Evolutionary conservation across 1,139 yeast species (phyloP).

Genomic region (Arxiozyma slooffiae): DNA sequence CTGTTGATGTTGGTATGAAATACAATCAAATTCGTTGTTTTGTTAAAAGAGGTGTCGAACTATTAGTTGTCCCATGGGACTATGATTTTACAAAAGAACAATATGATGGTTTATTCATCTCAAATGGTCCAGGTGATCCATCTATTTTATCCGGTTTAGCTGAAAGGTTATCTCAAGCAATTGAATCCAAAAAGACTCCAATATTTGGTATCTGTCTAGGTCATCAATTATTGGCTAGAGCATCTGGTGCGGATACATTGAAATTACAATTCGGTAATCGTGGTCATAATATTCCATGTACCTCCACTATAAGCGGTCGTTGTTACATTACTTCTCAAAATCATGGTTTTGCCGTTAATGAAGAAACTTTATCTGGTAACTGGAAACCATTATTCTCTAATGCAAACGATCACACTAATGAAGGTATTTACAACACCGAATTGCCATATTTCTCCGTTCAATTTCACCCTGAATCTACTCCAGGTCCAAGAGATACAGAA

Average conservation of each 20-base stretch:
- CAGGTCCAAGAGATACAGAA: conserved; percentile 99
- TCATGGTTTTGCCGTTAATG: conserved; percentile 97
- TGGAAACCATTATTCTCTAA: conserved; percentile 95
- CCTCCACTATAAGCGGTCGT: conserved; percentile 84
- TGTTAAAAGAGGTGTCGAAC: conserved; percentile 90
- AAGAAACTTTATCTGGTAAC: conserved; percentile 56
- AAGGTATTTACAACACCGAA: conserved; percentile 87
- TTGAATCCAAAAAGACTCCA: conserved; percentile 61
- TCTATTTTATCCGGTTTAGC: conserved; percentile 50
- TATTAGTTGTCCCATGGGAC: conserved; percentile 94
- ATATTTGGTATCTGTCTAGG: conserved; percentile 98
- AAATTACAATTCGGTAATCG: conserved; percentile 98
- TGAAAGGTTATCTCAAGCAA: conserved; percentile 43
- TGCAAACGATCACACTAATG: conserved; percentile 95
- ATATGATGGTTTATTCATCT: conserved; percentile 90
- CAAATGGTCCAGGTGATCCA: conserved; percentile 99
- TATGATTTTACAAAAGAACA: conserved; percentile 68
- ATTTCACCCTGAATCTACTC: conserved; percentile 98
- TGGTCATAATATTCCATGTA: conserved; percentile 98
- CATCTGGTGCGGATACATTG: conserved; percentile 84
- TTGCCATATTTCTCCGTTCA: conserved; percentile 97
- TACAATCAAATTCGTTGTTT: conserved; percentile 96
- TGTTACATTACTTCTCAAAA: conserved; percentile 98
- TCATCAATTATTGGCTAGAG: conserved; percentile 93
- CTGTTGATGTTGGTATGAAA: conserved; percentile 97